phyloP scores from a whole-genome alignment of 805 yeast species.

The Metschnikowia lachancei region DNA sequence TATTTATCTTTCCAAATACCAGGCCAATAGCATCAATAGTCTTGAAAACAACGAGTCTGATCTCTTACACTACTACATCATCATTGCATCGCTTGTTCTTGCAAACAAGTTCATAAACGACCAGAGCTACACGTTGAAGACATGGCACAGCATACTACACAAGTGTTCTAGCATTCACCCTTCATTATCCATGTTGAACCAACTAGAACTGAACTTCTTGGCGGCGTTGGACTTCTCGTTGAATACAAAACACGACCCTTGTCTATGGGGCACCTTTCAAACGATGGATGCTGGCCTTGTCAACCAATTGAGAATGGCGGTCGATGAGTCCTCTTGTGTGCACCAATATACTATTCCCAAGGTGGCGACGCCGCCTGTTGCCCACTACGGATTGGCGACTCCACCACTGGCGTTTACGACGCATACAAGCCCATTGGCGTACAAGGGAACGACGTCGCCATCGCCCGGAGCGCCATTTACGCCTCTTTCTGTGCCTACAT shows the following conservation, averaged over 20 bases:
- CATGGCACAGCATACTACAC: slow-evolving; percentile 39
- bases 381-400: slow-evolving; percentile 11
- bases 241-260: slow-evolving; percentile 10
- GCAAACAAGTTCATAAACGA: slow-evolving; percentile 47
- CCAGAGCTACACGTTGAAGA: slow-evolving; percentile 49
- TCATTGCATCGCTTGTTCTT: slow-evolving; percentile 18
- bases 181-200: slow-evolving; percentile 18
- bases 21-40: slow-evolving; percentile 13
- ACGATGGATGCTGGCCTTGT: slow-evolving; percentile 6
- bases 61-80: slow-evolving; percentile 16
- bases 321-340: neutral
- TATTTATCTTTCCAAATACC: slow-evolving; percentile 16
- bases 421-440: slow-evolving; percentile 13
- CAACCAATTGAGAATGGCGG: slow-evolving; percentile 8
- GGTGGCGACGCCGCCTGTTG: neutral
- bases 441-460: slow-evolving; percentile 9
- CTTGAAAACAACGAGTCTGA: slow-evolving; percentile 13
- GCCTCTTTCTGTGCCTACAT: slow-evolving; percentile 9
- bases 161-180: slow-evolving; percentile 13
- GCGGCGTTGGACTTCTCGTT: slow-evolving; percentile 16
- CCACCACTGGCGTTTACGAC: slow-evolving; percentile 13
- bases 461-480: slow-evolving; percentile 12
- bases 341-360: neutral
- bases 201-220: slow-evolving; percentile 19
- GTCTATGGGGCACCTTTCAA: slow-evolving; percentile 13